A percentile compares a stretch with the other conserved stretches of the same genome.
These are phyloP conservation scores for Amylocarpus encephaloides DNA, from an alignment of 2,329 filamentous ascomycete species.

Conservation along the genomic window DNA sequence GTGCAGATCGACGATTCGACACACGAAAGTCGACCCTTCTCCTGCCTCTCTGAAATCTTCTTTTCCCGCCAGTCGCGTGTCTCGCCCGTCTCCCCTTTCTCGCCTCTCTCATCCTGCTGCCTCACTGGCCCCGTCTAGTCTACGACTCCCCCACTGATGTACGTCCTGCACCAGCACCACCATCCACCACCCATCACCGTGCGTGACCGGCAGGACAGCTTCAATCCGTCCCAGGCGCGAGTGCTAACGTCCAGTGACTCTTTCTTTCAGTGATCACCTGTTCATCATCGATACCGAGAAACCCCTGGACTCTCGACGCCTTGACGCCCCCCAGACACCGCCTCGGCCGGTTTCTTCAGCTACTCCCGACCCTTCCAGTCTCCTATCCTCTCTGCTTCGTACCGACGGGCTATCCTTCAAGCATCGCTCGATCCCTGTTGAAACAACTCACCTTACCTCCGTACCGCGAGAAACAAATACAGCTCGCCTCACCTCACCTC, in stretches of 20 bases:
- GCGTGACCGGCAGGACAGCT: constrained; percentile 17
- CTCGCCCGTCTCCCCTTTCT: constrained; percentile 11
- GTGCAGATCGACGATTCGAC: constrained; percentile 11
- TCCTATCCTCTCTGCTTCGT: too few relatives aligned
- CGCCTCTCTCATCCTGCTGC: constrained; percentile 14
- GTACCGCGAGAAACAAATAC: constrained; percentile 24
- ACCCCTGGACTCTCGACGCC: too few relatives aligned
- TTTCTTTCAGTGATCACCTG: constrained; percentile 19
- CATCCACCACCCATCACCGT: constrained; percentile 1
- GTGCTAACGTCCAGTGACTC: constrained; percentile 25
- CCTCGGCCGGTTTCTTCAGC: constrained; percentile 12
- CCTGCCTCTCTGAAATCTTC: constrained; percentile 14
- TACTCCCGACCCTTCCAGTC: too few relatives aligned
- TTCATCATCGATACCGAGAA: constrained; percentile 10
- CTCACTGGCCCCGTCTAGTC: constrained; percentile 22
- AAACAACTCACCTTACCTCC: constrained; percentile 26
- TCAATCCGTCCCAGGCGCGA: constrained; percentile 16
- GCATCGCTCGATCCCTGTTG: constrained; percentile 24
- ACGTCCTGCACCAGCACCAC: constrained; percentile 19
- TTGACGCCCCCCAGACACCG: constrained; percentile 13
- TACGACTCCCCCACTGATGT: constrained; percentile 18
- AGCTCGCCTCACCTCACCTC: constrained; percentile 1
- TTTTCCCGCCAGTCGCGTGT: constrained; percentile 19
- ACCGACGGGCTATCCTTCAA: too few relatives aligned
- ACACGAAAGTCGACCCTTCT: constrained; percentile 10